A percentile compares a stretch with the other conserved stretches of the same genome.
These are phyloP conservation scores for Xylaria sp. DNA, from an alignment of 2,329 filamentous ascomycete species.

Conservation along the genomic window DNA sequence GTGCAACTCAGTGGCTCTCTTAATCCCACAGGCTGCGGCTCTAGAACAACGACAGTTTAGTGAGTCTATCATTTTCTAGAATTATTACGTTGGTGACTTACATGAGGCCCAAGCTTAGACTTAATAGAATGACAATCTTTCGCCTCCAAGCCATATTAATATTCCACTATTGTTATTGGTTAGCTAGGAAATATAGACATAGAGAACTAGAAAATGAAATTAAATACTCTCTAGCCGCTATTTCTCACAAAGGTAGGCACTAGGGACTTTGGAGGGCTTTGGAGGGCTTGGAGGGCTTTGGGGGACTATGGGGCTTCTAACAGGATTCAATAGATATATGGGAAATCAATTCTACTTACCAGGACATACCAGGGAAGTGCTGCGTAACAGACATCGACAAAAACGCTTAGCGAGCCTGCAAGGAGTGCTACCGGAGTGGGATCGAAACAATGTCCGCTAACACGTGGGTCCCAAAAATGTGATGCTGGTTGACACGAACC, in stretches of 20 bases:
- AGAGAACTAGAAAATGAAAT: neutral
- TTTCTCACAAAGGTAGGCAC: neutral
- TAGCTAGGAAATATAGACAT: neutral
- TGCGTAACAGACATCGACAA: constrained; percentile 26
- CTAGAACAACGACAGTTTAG: neutral
- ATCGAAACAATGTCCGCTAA: constrained; percentile 23
- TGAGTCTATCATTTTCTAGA: neutral
- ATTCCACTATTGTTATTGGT: neutral
- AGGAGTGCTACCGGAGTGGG: constrained; percentile 13
- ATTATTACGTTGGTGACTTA: constrained; percentile 14
- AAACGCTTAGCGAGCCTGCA: constrained; percentile 14
- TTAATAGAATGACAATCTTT: constrained; percentile 17
- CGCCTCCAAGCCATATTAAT: constrained; percentile 7
- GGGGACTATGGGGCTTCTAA: neutral
- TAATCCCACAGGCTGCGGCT: constrained; percentile 13
- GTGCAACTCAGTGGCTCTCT: constrained; percentile 6
- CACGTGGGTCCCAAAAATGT: constrained; percentile 26
- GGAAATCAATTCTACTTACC: neutral
- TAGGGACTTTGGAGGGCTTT: neutral
- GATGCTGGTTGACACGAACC: constrained; percentile 24
- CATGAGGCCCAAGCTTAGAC: constrained; percentile 31
- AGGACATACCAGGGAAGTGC: constrained; percentile 27
- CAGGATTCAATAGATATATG: neutral
- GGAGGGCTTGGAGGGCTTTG: neutral
- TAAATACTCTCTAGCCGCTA: neutral